These are phyloP conservation scores for Protomyces macrosporus DNA, from an alignment of 1,139 yeast species.

Conservation along the genomic window DNA sequence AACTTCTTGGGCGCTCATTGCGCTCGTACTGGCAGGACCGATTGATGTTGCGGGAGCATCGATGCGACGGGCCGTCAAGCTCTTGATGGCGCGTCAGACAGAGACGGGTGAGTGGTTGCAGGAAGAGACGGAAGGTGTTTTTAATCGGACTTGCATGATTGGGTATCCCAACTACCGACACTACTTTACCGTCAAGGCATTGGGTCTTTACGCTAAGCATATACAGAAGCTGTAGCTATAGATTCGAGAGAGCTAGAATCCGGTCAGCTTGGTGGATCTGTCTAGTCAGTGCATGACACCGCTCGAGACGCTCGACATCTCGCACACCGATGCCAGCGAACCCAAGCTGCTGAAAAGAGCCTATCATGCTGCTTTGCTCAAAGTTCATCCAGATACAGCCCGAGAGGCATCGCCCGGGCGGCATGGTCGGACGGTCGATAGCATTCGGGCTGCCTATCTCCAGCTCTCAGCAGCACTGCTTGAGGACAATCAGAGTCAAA, in stretches of 20 bases:
- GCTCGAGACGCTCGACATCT: not conserved
- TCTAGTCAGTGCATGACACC: not conserved
- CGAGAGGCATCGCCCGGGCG: not conserved
- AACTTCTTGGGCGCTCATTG: constrained; percentile 89
- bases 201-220: constrained; percentile 55
- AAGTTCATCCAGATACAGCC: constrained; percentile 23
- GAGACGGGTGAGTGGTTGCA: constrained; percentile 78
- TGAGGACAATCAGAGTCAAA: not conserved
- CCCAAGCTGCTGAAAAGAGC: constrained; percentile 15
- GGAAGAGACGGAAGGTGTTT: constrained; percentile 90
- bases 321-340: not conserved
- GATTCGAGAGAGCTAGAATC: no score
- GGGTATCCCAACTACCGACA: constrained; percentile 93
- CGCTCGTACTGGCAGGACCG: constrained; percentile 70
- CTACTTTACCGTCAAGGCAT: constrained; percentile 84
- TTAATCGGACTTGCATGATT: constrained; percentile 80
- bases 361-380: constrained; percentile 22
- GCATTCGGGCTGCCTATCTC: constrained; percentile 14
- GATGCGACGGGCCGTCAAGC: constrained; percentile 52
- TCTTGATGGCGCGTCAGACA: constrained; percentile 64
- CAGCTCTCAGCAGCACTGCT: not conserved
- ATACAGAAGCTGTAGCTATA: not conserved
- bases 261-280: no score
- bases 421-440: constrained; percentile 4
- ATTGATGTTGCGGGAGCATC: constrained; percentile 54